Base-by-base conservation (phyloP, 768 basidiomycete genomes). In the Lyophyllum shimeji region DNA sequence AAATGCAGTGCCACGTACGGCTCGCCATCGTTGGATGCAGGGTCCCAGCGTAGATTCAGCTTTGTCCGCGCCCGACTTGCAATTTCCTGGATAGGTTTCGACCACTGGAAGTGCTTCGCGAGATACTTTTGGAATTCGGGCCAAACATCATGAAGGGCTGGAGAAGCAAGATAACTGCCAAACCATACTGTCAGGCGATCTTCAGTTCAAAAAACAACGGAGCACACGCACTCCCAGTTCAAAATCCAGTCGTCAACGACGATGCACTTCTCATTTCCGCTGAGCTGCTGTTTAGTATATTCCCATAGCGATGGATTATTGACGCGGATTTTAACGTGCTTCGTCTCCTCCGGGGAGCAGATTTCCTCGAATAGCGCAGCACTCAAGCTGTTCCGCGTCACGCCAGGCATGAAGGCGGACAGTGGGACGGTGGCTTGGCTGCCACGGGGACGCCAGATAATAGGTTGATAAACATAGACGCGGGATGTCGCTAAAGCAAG, bases 1-100 rank as follows among this genome's bases (percentile, higher is more conserved):
- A 81, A 65, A 57, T 81, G 78, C n/a, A 81, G 65, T 5, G 78
- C 76, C 56, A 79, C 74, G 60, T 79, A 81, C 1, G 72, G 60
- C 9, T 76, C 71, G 17, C 72, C 72, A 29, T 67, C 59, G 2
- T 56, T 49, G 21, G 57, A 62, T n/a, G 57, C 47, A 15, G 62
- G 50, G 8, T 64, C 56, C 18, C 62, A 52, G 8, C 64, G 67
- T n/a, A 79, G 67, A 34, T 68, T 64, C 6, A 79, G 65, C 37
- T 66, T 47, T 17, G 66, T 51, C 47, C 74, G 70, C 7, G 76
- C 66, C 20, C 76, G 67, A 31, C 71, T 63, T 25, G 70, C 68
- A 31, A 78, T 72, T 12, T 58, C 52, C 15, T 69, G 57, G 20
- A 79, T 68, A 8, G 65, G 53, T 9, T 64, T 61, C 4, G 74